Evolutionary conservation across 148 eudicot species (phyloP).

Genomic region (Chenopodium berlandieri): DNA sequence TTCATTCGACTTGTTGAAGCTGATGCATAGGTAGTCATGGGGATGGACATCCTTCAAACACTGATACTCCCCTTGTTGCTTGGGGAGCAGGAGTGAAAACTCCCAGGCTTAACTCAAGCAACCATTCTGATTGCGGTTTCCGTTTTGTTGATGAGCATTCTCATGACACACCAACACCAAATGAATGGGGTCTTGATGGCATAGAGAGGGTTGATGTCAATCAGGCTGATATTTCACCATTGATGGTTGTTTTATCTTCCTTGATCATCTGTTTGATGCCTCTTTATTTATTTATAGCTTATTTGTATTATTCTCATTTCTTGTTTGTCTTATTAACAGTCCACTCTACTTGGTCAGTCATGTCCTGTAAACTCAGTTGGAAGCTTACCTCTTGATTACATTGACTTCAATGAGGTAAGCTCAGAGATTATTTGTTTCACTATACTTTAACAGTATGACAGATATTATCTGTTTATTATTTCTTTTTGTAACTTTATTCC

Average conservation of each 20-base stretch:
- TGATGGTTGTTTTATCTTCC: constrained; percentile 56
- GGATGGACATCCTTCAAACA: constrained; percentile 91
- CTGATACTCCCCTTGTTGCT: constrained; percentile 92
- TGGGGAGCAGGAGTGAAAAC: constrained; percentile 95
- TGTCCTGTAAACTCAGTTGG: constrained; percentile 95
- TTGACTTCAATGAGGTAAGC: constrained; percentile 58
- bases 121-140: constrained; percentile 51
- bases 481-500: background rate
- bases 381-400: constrained; percentile 72
- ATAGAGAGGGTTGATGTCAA: constrained; percentile 92
- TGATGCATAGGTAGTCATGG: constrained; percentile 86
- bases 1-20: constrained; percentile 22
- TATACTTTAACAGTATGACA: background rate
- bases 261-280: constrained; percentile 15
- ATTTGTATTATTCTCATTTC: constrained; percentile 28
- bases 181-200: constrained; percentile 83
- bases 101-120: constrained; percentile 55
- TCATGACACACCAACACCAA: constrained; percentile 77
- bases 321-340: constrained; percentile 49
- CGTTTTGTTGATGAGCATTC: constrained; percentile 89
- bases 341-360: constrained; percentile 90
- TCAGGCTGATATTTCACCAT: constrained; percentile 96
- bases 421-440: background rate
- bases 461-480: background rate
- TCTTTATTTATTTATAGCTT: background rate